Base-by-base conservation (phyloP, 345 rosid species). In the Citrus inodora region DNA sequence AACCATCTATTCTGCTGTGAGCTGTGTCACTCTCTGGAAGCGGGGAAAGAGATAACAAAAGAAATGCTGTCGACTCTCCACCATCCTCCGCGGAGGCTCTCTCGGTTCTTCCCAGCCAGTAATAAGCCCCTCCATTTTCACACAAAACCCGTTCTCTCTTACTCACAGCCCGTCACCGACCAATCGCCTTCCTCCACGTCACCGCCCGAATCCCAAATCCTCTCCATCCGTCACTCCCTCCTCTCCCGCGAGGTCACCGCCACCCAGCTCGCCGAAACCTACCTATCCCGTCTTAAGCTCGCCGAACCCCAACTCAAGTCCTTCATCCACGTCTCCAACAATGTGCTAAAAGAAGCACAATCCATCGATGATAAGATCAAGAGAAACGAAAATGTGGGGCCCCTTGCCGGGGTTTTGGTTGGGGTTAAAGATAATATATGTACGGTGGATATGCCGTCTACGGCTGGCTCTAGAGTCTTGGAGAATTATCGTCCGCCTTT, bases 361-460 rank as follows among this genome's bases (percentile, higher is more conserved):
- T 74, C 76, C 64, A 71, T 92, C 53, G 98, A 93, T 53, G 81
- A 78, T 58, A 82, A 79, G 83, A 85, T 93, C 33, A 68, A 75
- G 2, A 85, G 77, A 40, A 91, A 90, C 16, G 97, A 90, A 73
- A 87, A 84, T 9, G 79, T 94, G 13, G 97, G 95, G 68, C 95
- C 90, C 68, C 90, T 92, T 27, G 93, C 97, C 59, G 97, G 98
- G 13, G 94, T 93, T 38, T 66, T 93, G 4, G 93, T 93, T 9
- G 98, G 88, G 1, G 90, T 93, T 40, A 94, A 93, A 85, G 98
- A 94, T 83, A 93, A 94, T 77, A 91, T 94, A 5, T 93, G 97
- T 69, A 94, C 97, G 1, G 82, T 88, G 51, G 95, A 90, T 82
- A 91, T 93, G 98, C 98, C 97, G 25, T 91, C 95, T 40, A 94